Conservation (phyloP, 2,329 filamentous ascomycete species). For the Tolypocladium amazonense region DNA sequence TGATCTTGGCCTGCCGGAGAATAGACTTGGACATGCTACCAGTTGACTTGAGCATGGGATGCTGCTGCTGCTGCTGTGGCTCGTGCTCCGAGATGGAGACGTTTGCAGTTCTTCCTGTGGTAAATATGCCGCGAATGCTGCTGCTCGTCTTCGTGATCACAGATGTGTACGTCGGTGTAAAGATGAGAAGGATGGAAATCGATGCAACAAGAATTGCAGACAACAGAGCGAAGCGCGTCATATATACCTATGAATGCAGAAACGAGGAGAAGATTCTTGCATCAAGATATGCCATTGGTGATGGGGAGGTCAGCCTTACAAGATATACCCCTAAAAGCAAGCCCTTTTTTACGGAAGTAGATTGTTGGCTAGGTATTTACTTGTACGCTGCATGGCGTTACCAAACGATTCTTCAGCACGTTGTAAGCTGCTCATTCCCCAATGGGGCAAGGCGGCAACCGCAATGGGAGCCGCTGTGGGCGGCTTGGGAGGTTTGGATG, state of each 20-base stretch:
- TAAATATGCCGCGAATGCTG: slow-evolving; percentile 2
- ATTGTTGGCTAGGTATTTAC: neutral
- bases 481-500: neutral
- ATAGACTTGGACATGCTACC: slow-evolving; percentile 47
- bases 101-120: slow-evolving; percentile 1
- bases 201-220: slow-evolving; percentile 24
- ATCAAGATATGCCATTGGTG: slow-evolving; percentile 7
- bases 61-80: slow-evolving; percentile 6
- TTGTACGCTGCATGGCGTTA: neutral
- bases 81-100: neutral
- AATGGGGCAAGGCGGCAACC: neutral
- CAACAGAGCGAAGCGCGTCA: slow-evolving; percentile 21
- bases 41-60: slow-evolving; percentile 23
- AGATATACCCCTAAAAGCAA: neutral
- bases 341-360: neutral
- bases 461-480: neutral
- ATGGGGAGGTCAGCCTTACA: slow-evolving; percentile 6
- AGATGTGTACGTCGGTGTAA: slow-evolving; percentile 8
- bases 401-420: slow-evolving; percentile 5
- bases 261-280: slow-evolving; percentile 14
- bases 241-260: slow-evolving; percentile 22
- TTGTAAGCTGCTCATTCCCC: neutral
- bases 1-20: slow-evolving; percentile 60
- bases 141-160: slow-evolving; percentile 5
- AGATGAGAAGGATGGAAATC: slow-evolving; percentile 26